Percentiles rank a stretch among this genome's conserved stretches.
Evolutionary conservation across 768 basidiomycete genomes (phyloP).

Genomic region (Agaricus bisporus): DNA sequence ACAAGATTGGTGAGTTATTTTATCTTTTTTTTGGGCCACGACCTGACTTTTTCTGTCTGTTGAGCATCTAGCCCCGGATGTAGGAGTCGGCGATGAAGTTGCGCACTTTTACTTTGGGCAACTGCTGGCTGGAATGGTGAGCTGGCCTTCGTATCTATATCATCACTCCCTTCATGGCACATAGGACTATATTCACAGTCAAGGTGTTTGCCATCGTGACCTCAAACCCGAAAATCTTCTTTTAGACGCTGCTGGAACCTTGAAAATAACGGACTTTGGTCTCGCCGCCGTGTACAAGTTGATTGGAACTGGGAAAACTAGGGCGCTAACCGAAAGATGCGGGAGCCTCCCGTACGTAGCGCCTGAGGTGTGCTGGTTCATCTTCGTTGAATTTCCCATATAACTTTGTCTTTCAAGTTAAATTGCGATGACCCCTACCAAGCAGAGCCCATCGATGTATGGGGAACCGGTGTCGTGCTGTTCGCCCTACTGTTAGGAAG

Average conservation of each 20-base stretch:
- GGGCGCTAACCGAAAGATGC: constrained; percentile 74
- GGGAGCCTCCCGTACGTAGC: constrained; percentile 94
- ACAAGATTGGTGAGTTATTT: constrained; percentile 81
- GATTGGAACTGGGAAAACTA: constrained; percentile 72
- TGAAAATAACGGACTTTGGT: constrained; percentile 96
- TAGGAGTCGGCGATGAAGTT: constrained; percentile 80
- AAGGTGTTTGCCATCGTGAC: constrained; percentile 95
- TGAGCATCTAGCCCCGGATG: constrained; percentile 66
- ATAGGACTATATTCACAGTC: constrained; percentile 77
- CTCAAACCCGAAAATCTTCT: constrained; percentile 96
- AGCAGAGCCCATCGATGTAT: constrained; percentile 92
- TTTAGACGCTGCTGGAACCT: constrained; percentile 71
- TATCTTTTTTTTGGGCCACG: background rate
- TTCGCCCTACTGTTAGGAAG: constrained; percentile 90
- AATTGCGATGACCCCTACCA: constrained; percentile 62
- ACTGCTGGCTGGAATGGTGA: constrained; percentile 75
- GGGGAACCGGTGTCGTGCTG: constrained; percentile 93
- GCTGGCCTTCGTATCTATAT: constrained; percentile 16
- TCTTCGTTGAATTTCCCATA: background rate
- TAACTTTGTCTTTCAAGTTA: constrained; percentile 38
- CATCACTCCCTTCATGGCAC: background rate
- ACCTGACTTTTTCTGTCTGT: background rate
- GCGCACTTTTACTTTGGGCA: constrained; percentile 91
- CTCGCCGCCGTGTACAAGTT: constrained; percentile 86
- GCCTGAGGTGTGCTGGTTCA: constrained; percentile 63